A percentile compares a stretch with the other conserved stretches of the same genome.
phyloP scores from a whole-genome alignment of 768 basidiomycete species.

The Lactifluus echinatus region DNA sequence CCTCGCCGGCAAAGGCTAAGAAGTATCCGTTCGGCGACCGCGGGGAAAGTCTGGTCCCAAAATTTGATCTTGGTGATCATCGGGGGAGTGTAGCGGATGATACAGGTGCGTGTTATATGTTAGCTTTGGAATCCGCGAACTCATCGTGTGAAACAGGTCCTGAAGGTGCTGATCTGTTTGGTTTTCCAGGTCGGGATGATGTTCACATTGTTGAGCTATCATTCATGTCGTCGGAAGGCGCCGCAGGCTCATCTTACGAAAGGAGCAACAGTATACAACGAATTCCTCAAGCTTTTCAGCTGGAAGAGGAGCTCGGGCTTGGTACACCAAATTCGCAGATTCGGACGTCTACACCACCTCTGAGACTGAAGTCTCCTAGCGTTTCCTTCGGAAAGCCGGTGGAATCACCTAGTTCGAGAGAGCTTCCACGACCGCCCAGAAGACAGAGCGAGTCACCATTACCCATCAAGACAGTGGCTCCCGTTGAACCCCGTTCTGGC shows the following conservation, averaged over 20 bases:
- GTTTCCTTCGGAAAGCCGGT: constrained; percentile 1
- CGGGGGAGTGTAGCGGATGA: not conserved
- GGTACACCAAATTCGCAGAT: constrained; percentile 12
- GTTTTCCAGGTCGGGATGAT: constrained; percentile 24
- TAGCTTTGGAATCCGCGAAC: not conserved
- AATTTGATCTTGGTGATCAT: constrained; percentile 26
- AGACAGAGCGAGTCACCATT: constrained; percentile 16
- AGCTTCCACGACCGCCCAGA: constrained; percentile 14
- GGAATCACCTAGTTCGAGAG: constrained; percentile 10
- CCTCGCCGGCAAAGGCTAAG: constrained; percentile 34
- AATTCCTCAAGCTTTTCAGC: constrained; percentile 29
- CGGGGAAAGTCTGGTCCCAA: constrained; percentile 30
- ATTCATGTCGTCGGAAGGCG: constrained; percentile 21
- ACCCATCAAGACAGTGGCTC: not conserved
- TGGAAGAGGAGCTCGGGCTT: constrained; percentile 22
- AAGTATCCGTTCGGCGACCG: constrained; percentile 15
- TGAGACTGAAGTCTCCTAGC: constrained; percentile 4
- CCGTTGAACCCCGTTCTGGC: not conserved
- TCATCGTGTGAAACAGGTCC: constrained; percentile 19
- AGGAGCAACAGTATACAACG: constrained; percentile 28
- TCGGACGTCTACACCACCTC: constrained; percentile 15
- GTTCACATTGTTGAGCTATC: constrained; percentile 25
- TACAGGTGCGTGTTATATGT: constrained; percentile 2
- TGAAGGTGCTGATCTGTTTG: constrained; percentile 26
- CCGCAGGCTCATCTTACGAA: constrained; percentile 15